phyloP scores from a whole-genome alignment of 257 asterid genomes.

The Anisodus acutangulus region DNA sequence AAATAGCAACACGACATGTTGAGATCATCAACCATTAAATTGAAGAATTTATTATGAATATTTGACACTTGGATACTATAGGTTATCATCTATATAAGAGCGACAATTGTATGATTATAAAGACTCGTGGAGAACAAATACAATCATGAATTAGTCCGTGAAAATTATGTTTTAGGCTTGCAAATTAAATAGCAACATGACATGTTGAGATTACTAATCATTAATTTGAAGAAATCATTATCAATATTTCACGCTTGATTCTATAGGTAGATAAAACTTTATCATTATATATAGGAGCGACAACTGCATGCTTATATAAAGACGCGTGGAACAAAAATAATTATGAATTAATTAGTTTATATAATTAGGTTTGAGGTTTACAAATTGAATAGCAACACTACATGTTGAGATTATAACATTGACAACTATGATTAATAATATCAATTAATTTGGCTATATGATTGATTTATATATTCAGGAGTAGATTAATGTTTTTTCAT shows the following conservation, averaged over 20 bases:
- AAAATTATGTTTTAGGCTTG: neutral
- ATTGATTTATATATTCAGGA: neutral
- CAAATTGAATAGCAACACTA: neutral
- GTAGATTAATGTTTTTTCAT: neutral
- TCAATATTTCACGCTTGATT: neutral
- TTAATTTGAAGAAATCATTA: neutral
- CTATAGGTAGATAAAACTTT: neutral
- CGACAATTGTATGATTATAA: neutral
- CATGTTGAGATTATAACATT: conserved; percentile 28
- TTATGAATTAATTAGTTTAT: neutral
- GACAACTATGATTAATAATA: conserved; percentile 11
- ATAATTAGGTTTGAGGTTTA: neutral
- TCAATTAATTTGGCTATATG: neutral
- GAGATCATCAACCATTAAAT: neutral
- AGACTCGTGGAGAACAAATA: neutral
- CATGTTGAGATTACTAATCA: neutral
- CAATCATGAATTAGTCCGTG: no score
- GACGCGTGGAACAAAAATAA: neutral
- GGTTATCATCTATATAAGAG: neutral
- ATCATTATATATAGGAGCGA: neutral
- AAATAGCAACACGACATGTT: neutral
- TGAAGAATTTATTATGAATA: neutral
- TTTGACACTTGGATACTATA: neutral
- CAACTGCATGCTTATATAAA: neutral
- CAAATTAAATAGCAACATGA: neutral